Percentiles rank a stretch among this genome's conserved stretches.
phyloP scores from a whole-genome alignment of 2,329 filamentous ascomycete species.

The Neonectria coccinea region DNA sequence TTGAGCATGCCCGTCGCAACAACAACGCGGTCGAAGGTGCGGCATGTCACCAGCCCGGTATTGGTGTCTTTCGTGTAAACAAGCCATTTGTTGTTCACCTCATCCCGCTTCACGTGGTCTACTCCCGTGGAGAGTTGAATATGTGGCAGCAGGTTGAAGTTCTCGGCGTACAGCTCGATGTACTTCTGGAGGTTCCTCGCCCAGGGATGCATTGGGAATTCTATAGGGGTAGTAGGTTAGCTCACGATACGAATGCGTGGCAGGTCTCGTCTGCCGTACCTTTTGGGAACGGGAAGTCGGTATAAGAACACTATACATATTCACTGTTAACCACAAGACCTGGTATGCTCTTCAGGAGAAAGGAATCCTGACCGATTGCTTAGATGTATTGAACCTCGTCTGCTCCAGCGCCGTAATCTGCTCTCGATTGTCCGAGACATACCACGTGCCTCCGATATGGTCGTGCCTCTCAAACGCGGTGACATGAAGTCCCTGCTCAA shows the following conservation, averaged over 20 bases:
- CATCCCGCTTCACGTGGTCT: constrained; percentile 43
- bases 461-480: constrained; percentile 56
- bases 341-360: neutral
- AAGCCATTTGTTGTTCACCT: constrained; percentile 43
- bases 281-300: constrained; percentile 51
- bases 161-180: constrained; percentile 48
- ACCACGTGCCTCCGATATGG: constrained; percentile 58
- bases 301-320: constrained; percentile 43
- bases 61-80: constrained; percentile 44
- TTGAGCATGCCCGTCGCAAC: constrained; percentile 51
- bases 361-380: constrained; percentile 42
- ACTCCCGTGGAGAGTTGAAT: constrained; percentile 47
- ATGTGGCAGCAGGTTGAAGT: constrained; percentile 46
- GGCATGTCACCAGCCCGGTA: constrained; percentile 32
- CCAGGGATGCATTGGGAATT: constrained; percentile 42
- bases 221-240: constrained; percentile 21
- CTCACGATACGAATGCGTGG: neutral
- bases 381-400: constrained; percentile 48
- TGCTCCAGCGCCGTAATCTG: constrained; percentile 52
- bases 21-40: constrained; percentile 52
- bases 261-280: constrained; percentile 30
- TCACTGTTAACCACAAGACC: constrained; percentile 14
- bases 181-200: constrained; percentile 48
- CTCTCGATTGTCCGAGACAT: constrained; percentile 49
- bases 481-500: constrained; percentile 57